phyloP scores from a whole-genome alignment of 2,329 filamentous ascomycete species.

The Decorospora gaudefroyi region DNA sequence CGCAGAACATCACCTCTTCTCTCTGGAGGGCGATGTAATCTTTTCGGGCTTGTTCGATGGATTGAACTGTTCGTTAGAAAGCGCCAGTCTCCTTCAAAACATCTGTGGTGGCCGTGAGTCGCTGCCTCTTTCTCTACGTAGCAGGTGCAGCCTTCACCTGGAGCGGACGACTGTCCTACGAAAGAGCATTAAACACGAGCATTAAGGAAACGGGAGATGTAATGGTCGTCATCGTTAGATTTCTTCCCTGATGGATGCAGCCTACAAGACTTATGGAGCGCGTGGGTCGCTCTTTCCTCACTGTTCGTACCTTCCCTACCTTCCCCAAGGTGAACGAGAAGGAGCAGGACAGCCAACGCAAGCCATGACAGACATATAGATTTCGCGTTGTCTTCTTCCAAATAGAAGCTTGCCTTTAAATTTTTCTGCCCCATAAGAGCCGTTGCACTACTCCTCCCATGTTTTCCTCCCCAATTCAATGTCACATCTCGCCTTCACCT shows the following conservation, averaged over 20 bases:
- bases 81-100: background rate
- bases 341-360: background rate
- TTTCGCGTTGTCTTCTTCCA: too few species aligned
- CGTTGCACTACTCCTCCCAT: too few species aligned
- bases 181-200: background rate
- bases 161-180: too few species aligned
- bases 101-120: background rate
- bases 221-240: too few species aligned
- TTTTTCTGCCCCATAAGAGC: background rate
- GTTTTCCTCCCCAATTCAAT: too few species aligned
- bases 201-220: too few species aligned
- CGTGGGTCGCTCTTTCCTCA: background rate
- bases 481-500: conserved; percentile 6
- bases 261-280: too few species aligned
- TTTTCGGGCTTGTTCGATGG: background rate
- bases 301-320: too few species aligned
- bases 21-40: background rate
- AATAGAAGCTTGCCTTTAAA: background rate
- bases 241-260: too few species aligned
- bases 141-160: conserved; percentile 2
- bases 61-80: background rate
- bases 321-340: too few species aligned
- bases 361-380: too few species aligned
- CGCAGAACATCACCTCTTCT: conserved; percentile 13
- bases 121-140: background rate